Base-by-base conservation (phyloP, 2,329 filamentous ascomycete genomes). In the Botrytis elliptica region DNA sequence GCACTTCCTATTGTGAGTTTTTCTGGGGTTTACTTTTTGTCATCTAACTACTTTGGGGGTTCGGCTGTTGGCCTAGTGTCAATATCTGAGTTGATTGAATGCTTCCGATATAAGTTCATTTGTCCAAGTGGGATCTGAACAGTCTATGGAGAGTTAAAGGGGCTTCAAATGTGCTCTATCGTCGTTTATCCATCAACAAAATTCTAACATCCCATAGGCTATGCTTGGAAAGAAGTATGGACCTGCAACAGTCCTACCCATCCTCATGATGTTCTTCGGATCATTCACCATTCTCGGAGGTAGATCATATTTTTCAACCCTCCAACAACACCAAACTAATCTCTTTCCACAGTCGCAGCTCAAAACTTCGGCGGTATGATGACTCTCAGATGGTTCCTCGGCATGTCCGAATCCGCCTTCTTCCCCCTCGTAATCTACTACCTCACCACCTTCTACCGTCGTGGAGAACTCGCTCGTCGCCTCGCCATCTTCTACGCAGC, bases 181-280 rank as follows among this genome's bases (percentile, higher is more conserved):
- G 7, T 29, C 33, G 18, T 38, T 1, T 7, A 40, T 16, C 16
- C 63, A 25, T 46, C 4, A 10, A 22, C 18, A 14, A 29, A n/a
- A 55, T 40, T 36, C 64, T 76, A 20, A 77, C 70, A 14, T 36
- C 20, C 36, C 14, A 49, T 64, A 79, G 77, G 78, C 75, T 22
- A 90, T 93, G 83, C 79, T 92, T 7, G 91, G 91, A 71, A 93
- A 92, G 83, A 90, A 88, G 75, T 91, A 86, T 78, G 90, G 90
- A 0, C 89, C 91, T 0, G 85, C 88, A 73, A 84, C 87, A 29
- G 89, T 91, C 16, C 83, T 94, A 14, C 90, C 91, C 0, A 81
- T 89, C 66, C 87, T 92, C 82, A 93, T 93, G 91, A 86, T 91
- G 76, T 84, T 81, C 57, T 93, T 93, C 79, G 91, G 91, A 12